phyloP scores from a whole-genome alignment of 805 yeast species.

The Maudiozyma bulderi region DNA sequence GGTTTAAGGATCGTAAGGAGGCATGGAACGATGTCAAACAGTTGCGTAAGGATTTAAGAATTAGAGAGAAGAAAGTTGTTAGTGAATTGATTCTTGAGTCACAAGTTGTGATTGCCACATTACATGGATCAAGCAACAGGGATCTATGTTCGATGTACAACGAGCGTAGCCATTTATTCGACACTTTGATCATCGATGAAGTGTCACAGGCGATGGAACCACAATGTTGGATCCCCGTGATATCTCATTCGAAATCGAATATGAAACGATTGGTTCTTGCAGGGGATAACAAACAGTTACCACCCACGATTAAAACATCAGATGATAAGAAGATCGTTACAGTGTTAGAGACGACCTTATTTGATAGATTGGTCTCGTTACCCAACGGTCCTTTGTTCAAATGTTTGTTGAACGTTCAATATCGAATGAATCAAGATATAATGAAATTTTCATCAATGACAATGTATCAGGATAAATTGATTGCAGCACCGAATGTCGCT shows the following conservation, averaged over 20 bases:
- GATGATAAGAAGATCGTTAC: conserved; percentile 34
- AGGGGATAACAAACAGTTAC: conserved; percentile 86
- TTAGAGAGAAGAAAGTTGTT: conserved; percentile 55
- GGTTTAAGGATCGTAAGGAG: conserved; percentile 52
- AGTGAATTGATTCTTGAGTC: conserved; percentile 49
- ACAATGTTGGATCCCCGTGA: conserved; percentile 90
- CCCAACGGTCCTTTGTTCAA: conserved; percentile 37
- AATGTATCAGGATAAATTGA: conserved; percentile 53
- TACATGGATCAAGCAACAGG: conserved; percentile 79
- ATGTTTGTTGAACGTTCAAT: conserved; percentile 63
- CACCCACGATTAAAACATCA: conserved; percentile 74
- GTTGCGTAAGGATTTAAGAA: conserved; percentile 58
- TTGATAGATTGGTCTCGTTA: conserved; percentile 61
- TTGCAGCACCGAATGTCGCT: conserved; percentile 53
- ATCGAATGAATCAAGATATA: conserved; percentile 73
- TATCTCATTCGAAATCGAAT: conserved; percentile 46
- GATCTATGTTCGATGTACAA: conserved; percentile 50
- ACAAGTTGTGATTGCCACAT: conserved; percentile 67
- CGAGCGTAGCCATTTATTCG: conserved; percentile 39
- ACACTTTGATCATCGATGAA: conserved; percentile 84
- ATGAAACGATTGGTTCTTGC: conserved; percentile 63
- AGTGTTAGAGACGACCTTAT: conserved; percentile 55
- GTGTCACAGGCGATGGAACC: conserved; percentile 92
- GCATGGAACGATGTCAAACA: conserved; percentile 61
- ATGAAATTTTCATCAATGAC: conserved; percentile 68